phyloP scores from a whole-genome alignment of 352 stramenopile species.

The Pythium phragmitis region DNA sequence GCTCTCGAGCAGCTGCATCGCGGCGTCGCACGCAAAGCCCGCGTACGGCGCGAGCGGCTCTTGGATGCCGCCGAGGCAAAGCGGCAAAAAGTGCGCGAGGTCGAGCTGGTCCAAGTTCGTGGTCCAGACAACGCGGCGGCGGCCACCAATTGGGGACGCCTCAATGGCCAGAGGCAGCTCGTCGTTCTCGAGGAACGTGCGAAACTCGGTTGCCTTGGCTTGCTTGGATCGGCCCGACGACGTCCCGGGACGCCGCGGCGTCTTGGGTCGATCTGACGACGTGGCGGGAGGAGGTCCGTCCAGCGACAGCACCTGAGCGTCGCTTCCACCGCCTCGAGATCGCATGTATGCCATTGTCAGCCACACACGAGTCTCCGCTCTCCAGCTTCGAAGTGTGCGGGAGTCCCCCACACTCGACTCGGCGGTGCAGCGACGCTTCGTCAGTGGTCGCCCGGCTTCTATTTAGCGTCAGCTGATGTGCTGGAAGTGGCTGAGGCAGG shows the following conservation, averaged over 20 bases:
- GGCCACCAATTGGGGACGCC: conserved; percentile 21
- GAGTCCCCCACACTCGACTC: too few species aligned
- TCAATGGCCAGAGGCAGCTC: conserved; percentile 65
- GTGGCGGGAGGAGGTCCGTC: conserved; percentile 22
- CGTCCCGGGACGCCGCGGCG: conserved; percentile 35
- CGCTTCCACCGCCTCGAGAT: neutral
- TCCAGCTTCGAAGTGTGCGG: neutral
- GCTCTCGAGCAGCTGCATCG: conserved; percentile 63
- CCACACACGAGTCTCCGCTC: too few species aligned
- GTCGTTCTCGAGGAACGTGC: conserved; percentile 62
- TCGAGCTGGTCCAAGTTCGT: conserved; percentile 57
- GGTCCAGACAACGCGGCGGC: conserved; percentile 58
- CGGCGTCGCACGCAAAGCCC: conserved; percentile 66
- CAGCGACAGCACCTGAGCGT: conserved; percentile 58
- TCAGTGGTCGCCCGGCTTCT: conserved; percentile 1
- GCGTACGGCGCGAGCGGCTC: conserved; percentile 72
- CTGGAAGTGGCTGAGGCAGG: neutral
- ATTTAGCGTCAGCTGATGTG: neutral
- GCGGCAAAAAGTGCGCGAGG: conserved; percentile 62
- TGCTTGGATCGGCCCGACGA: conserved; percentile 52
- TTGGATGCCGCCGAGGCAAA: conserved; percentile 75
- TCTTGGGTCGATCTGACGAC: conserved; percentile 16
- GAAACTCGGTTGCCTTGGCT: conserved; percentile 69
- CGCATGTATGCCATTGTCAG: neutral
- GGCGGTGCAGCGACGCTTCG: conserved; percentile 1